phyloP scores from a whole-genome alignment of 2,329 filamentous ascomycete genomes.

The Fusarium nanum region DNA sequence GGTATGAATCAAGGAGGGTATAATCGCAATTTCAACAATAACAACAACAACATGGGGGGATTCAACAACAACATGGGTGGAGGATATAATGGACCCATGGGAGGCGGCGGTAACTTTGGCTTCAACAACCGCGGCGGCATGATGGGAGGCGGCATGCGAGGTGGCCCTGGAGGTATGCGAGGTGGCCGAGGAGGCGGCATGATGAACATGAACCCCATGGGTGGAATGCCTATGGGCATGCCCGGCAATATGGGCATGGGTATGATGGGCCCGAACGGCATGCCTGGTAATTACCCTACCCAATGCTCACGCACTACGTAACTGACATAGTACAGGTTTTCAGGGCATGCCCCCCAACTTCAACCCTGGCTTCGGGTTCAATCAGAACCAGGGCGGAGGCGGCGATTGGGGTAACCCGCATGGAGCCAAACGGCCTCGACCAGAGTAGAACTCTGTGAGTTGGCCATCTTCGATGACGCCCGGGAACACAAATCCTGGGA shows the following conservation, averaged over 20 bases:
- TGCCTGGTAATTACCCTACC: constrained; percentile 49
- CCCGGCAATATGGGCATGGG: constrained; percentile 68
- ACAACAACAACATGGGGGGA: constrained; percentile 57
- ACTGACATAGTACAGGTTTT: constrained; percentile 63
- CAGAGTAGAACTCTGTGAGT: constrained; percentile 63
- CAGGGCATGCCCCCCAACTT: constrained; percentile 77
- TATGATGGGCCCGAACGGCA: constrained; percentile 63
- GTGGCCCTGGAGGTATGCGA: constrained; percentile 62
- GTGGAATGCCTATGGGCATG: constrained; percentile 66
- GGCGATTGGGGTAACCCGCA: constrained; percentile 82
- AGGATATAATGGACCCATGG: constrained; percentile 63
- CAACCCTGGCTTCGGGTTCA: constrained; percentile 76
- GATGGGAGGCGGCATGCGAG: constrained; percentile 57
- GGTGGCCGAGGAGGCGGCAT: constrained; percentile 64
- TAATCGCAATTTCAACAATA: constrained; percentile 58
- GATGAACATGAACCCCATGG: constrained; percentile 62
- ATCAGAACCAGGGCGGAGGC: constrained; percentile 58
- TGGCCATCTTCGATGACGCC: background rate
- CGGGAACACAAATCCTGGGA: background rate
- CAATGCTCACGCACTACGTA: background rate
- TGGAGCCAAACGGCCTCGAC: constrained; percentile 81
- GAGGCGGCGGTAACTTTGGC: constrained; percentile 63
- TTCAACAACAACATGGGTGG: constrained; percentile 61
- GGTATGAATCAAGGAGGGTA: constrained; percentile 62
- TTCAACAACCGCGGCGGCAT: constrained; percentile 63